Percentiles rank a stretch among this genome's conserved stretches.
Conservation (phyloP, 192 early-diverging fungal species). For the Podila minutissima region DNA sequence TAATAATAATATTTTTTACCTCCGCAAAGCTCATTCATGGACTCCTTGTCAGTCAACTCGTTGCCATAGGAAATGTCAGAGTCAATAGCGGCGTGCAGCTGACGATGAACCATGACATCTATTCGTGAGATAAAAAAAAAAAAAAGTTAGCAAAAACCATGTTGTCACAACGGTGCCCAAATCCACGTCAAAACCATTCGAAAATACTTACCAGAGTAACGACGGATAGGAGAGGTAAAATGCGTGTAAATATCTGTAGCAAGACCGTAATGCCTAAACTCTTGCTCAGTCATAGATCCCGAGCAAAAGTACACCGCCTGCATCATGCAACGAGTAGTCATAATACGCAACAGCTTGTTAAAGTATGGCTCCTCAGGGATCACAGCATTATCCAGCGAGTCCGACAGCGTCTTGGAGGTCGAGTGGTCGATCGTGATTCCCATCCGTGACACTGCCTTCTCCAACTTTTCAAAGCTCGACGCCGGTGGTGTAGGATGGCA, state of each 20-base stretch:
- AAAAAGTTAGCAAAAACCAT: not conserved
- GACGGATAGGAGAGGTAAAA: constrained; percentile 99
- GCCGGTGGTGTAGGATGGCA: constrained; percentile 68
- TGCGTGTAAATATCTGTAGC: constrained; percentile 96
- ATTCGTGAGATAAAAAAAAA: not conserved
- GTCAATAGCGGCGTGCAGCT: constrained; percentile 71
- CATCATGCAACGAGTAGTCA: constrained; percentile 96
- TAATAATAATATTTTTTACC: constrained; percentile 54
- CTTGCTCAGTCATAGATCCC: constrained; percentile 68
- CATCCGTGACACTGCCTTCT: constrained; percentile 66
- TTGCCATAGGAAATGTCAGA: constrained; percentile 59
- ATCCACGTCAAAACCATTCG: not conserved
- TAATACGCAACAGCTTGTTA: constrained; percentile 95
- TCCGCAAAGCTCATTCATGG: constrained; percentile 85
- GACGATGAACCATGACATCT: constrained; percentile 95
- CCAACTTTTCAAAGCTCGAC: constrained; percentile 61
- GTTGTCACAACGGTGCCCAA: too few species aligned
- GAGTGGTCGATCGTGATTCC: constrained; percentile 72
- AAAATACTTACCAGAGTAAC: constrained; percentile 79
- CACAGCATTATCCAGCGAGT: constrained; percentile 89
- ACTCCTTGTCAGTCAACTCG: constrained; percentile 84
- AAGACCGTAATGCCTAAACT: constrained; percentile 93
- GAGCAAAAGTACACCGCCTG: constrained; percentile 98
- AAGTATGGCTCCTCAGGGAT: constrained; percentile 90
- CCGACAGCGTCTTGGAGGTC: constrained; percentile 83